Conservation (phyloP, 2,329 filamentous ascomycete species). For the Alternaria conjuncta region DNA sequence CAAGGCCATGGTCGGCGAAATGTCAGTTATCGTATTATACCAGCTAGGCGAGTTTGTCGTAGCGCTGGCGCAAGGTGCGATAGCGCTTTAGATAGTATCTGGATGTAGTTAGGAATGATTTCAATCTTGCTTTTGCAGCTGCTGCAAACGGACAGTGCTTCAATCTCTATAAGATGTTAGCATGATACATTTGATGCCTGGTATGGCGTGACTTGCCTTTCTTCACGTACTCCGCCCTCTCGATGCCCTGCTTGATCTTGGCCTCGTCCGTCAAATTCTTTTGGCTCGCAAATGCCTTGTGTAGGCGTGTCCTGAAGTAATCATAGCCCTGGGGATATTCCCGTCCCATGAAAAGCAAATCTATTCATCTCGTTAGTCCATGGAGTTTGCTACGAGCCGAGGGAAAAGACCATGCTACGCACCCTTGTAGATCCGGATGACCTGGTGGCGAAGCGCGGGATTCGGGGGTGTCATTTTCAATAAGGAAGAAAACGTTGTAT, state of each 20-base stretch:
- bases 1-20: conserved; percentile 17
- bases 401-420: conserved; percentile 6
- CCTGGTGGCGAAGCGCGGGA: conserved; percentile 72
- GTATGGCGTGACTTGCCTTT: conserved; percentile 66
- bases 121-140: neutral
- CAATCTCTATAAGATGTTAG: conserved; percentile 69
- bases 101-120: conserved; percentile 20
- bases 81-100: conserved; percentile 95
- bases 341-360: conserved; percentile 81
- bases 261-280: conserved; percentile 72
- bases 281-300: conserved; percentile 84
- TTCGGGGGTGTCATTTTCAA: conserved; percentile 51
- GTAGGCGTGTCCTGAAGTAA: conserved; percentile 82
- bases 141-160: conserved; percentile 75
- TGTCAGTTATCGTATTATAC: neutral
- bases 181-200: neutral
- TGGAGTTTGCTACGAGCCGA: neutral
- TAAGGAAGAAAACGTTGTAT: neutral
- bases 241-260: conserved; percentile 77
- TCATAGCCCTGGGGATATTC: conserved; percentile 85
- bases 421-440: conserved; percentile 92
- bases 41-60: conserved; percentile 57
- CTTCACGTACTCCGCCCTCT: conserved; percentile 84
- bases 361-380: conserved; percentile 54
- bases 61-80: conserved; percentile 81